Evolutionary conservation across 1,284 basidiomycete genomes (phyloP).

Genomic region (Irpex lacteus): DNA sequence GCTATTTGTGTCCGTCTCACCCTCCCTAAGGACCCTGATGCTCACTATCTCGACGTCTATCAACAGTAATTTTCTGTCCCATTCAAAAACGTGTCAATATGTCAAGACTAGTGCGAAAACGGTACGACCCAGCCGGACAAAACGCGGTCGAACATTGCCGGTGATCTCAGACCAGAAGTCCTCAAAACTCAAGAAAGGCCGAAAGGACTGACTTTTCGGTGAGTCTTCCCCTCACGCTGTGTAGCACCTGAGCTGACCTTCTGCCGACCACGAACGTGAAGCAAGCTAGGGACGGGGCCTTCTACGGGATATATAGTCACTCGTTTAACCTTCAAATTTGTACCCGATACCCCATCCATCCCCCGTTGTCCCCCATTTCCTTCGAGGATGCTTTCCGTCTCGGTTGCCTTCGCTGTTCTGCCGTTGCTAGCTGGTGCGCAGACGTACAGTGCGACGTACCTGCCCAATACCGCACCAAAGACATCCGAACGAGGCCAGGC

Average conservation of each 20-base stretch:
- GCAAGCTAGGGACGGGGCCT: not conserved
- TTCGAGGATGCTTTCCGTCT: not conserved
- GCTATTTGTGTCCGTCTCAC: too few species aligned
- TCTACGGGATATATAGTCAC: not conserved
- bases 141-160: not conserved
- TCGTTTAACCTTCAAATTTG: not conserved
- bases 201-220: not conserved
- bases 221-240: not conserved
- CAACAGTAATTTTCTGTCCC: not conserved
- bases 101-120: not conserved
- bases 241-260: not conserved
- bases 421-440: conserved; percentile 26
- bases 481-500: conserved; percentile 59
- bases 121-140: not conserved
- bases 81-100: not conserved
- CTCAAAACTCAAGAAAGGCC: not conserved
- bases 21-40: too few species aligned
- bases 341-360: not conserved
- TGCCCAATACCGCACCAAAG: conserved; percentile 42
- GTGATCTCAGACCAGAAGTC: not conserved
- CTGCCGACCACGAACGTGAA: not conserved
- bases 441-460: conserved; percentile 37
- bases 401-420: conserved; percentile 12
- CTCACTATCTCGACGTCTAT: not conserved
- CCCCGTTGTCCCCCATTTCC: not conserved